A percentile compares a stretch with the other conserved stretches of the same genome.
Conservation (phyloP, 2,329 filamentous ascomycete genomes). For the Cytospora chrysosperma region DNA sequence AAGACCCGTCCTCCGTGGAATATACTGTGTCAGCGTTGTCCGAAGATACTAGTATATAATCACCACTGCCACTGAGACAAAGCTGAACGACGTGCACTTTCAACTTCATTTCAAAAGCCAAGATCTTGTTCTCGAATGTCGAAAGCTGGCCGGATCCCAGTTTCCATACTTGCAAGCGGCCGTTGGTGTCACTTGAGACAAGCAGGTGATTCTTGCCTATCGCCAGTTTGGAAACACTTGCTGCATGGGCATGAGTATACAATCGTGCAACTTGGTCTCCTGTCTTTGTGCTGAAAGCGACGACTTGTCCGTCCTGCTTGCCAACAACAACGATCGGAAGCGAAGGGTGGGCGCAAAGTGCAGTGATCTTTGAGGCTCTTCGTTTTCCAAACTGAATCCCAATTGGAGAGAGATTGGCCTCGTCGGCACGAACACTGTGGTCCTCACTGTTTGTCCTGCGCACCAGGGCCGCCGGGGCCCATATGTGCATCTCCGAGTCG, state of each 20-base stretch:
- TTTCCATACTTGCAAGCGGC: constrained; percentile 17
- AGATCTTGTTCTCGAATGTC: not conserved
- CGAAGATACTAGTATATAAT: constrained; percentile 22
- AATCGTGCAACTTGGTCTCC: constrained; percentile 13
- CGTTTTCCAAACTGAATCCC: constrained; percentile 24
- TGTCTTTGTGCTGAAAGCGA: constrained; percentile 19
- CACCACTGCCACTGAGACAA: constrained; percentile 17
- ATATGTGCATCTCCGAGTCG: constrained; percentile 28
- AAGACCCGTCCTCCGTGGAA: constrained; percentile 2
- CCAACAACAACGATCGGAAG: constrained; percentile 24
- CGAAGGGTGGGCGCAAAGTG: constrained; percentile 21
- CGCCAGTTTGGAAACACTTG: constrained; percentile 9
- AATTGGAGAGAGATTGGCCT: constrained; percentile 3
- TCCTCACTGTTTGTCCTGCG: constrained; percentile 27
- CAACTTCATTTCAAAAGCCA: constrained; percentile 6
- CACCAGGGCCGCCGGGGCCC: constrained; percentile 28
- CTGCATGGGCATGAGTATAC: constrained; percentile 22
- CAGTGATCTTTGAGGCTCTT: constrained; percentile 23
- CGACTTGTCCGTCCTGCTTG: constrained; percentile 23
- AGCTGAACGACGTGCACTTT: constrained; percentile 19
- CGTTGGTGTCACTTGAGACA: constrained; percentile 18
- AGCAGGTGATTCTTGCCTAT: constrained; percentile 12
- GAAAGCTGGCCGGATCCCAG: not conserved
- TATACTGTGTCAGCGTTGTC: constrained; percentile 11
- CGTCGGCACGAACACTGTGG: constrained; percentile 24